Conservation (phyloP, 495 filamentous ascomycete species). For the Hypoxylon perforatum region DNA sequence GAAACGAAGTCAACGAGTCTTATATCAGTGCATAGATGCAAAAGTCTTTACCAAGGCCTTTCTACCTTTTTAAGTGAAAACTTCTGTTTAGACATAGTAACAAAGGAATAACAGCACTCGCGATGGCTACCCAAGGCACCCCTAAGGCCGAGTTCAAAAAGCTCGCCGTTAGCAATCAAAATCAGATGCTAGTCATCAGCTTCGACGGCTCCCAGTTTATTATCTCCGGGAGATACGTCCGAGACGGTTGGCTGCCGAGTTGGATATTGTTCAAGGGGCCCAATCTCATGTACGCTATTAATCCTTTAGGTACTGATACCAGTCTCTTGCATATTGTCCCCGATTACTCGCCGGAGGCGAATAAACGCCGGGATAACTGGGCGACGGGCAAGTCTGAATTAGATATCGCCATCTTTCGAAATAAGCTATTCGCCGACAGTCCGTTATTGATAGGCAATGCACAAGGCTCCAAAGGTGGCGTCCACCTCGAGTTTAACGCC, state of each 20-base stretch:
- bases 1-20: no score
- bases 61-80: no score
- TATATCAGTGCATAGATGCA: no score
- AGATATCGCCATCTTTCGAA: no score
- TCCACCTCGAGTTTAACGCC: constrained; percentile 48
- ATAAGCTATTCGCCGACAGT: constrained; percentile 7
- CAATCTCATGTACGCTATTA: constrained; percentile 38
- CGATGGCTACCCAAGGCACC: no score
- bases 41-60: no score
- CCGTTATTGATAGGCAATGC: constrained; percentile 20
- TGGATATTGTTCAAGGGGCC: constrained; percentile 42
- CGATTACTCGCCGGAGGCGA: not conserved
- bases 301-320: constrained; percentile 25
- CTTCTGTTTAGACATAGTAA: no score
- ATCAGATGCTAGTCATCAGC: constrained; percentile 26
- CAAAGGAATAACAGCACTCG: no score
- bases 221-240: constrained; percentile 28
- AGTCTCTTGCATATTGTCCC: constrained; percentile 21
- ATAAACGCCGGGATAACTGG: no score
- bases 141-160: not conserved
- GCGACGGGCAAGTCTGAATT: no score
- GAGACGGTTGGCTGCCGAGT: constrained; percentile 25
- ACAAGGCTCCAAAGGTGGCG: constrained; percentile 45
- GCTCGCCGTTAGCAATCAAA: constrained; percentile 37
- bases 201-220: constrained; percentile 36